Conservation (phyloP, 2,329 filamentous ascomycete species). For the Botrytis elliptica region DNA sequence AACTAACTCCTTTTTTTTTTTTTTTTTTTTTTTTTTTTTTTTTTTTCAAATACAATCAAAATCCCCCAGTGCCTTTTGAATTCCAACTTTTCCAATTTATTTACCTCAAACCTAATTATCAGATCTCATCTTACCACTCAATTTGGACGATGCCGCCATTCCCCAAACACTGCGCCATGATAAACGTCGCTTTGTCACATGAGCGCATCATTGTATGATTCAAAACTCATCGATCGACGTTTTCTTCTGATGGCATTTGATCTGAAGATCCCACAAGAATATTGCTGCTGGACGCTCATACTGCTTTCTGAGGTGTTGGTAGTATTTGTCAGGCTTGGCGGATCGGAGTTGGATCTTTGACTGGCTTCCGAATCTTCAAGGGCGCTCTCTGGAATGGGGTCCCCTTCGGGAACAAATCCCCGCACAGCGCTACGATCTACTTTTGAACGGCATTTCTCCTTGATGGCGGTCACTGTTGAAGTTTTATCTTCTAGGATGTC, state of each 20-base stretch:
- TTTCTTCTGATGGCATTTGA: not conserved
- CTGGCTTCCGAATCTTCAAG: not conserved
- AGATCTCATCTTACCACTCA: not conserved
- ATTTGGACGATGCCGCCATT: not conserved
- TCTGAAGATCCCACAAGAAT: not conserved
- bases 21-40: no score
- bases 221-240: not conserved
- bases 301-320: not conserved
- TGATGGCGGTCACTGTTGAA: rapidly evolving
- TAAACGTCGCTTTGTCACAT: not conserved
- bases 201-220: not conserved
- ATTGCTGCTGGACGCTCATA: not conserved
- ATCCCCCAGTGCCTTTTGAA: not conserved
- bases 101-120: not conserved
- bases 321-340: not conserved
- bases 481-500: not conserved
- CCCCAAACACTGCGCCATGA: not conserved
- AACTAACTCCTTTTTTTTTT: no score
- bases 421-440: no score
- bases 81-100: not conserved
- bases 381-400: not conserved
- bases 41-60: no score
- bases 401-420: not conserved
- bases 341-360: not conserved
- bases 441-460: not conserved